Conservation (phyloP, 257 asterid genomes). For the Scutellaria minor region DNA sequence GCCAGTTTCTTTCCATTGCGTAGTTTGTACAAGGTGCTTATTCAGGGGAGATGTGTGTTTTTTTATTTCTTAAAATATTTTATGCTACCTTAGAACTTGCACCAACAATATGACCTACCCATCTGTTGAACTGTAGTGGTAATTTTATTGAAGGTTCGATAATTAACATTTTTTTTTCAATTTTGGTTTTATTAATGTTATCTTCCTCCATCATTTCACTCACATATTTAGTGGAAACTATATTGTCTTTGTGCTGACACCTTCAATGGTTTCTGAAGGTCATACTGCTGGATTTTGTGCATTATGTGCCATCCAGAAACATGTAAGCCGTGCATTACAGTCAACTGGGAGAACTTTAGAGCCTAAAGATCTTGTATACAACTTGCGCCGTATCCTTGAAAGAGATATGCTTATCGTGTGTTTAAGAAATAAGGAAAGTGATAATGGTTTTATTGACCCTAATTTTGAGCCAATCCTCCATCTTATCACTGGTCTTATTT, state of each 20-base stretch:
- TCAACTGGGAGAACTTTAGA: conserved; percentile 93
- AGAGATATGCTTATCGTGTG: conserved; percentile 14
- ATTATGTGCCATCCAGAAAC: conserved; percentile 94
- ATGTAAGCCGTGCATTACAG: conserved; percentile 93
- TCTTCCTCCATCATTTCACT: not conserved
- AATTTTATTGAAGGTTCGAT: not conserved
- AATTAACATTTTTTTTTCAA: not conserved
- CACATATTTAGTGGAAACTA: not conserved
- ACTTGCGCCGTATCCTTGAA: conserved; percentile 88
- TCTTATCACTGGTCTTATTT: not conserved
- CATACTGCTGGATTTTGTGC: conserved; percentile 96
- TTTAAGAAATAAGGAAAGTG: not conserved
- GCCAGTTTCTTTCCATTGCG: not conserved
- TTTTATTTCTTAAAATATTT: not conserved
- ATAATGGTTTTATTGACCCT: conserved; percentile 5
- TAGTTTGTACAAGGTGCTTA: conserved; percentile 1
- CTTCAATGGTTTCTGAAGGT: conserved; percentile 57
- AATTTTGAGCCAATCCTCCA: conserved; percentile 4
- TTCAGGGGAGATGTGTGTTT: not conserved
- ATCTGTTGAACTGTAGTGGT: not conserved
- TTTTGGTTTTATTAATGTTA: not conserved
- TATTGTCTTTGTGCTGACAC: conserved; percentile 31
- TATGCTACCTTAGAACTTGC: not conserved
- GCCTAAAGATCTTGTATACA: conserved; percentile 97
- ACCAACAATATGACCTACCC: not conserved